phyloP scores from a whole-genome alignment of 2,329 filamentous ascomycete species.

The Aspergillus sp. region DNA sequence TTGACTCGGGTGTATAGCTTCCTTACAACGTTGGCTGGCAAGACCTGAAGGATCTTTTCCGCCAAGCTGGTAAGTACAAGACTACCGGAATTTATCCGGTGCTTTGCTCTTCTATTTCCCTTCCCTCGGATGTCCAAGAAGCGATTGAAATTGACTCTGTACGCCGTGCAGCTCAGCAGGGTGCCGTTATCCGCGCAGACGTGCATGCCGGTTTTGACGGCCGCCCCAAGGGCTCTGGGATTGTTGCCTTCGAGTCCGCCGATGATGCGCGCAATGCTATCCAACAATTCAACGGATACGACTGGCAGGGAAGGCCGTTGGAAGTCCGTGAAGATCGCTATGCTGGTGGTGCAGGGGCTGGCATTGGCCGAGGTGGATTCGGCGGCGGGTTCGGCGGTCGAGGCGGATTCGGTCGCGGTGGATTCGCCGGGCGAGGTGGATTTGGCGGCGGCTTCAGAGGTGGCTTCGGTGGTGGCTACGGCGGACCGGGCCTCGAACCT shows the following conservation, averaged over 20 bases:
- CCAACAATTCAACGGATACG: slow-evolving; percentile 94
- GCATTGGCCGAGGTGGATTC: slow-evolving; percentile 31
- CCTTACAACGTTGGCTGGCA: slow-evolving; percentile 98
- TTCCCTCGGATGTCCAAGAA: slow-evolving; percentile 5
- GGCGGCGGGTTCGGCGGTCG: slow-evolving; percentile 30
- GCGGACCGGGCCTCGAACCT: slow-evolving; percentile 36
- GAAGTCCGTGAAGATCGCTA: slow-evolving; percentile 96
- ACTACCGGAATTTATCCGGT: slow-evolving; percentile 8
- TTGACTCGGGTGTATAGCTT: slow-evolving; percentile 54
- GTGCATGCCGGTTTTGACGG: slow-evolving; percentile 88
- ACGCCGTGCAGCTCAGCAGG: slow-evolving; percentile 41
- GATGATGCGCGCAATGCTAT: slow-evolving; percentile 95
- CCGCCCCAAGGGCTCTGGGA: slow-evolving; percentile 90
- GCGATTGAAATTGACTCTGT: slow-evolving; percentile 20
- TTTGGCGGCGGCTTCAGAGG: slow-evolving; percentile 43
- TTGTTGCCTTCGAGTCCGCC: slow-evolving; percentile 89
- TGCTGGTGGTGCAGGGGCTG: slow-evolving; percentile 51
- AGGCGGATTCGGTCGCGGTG: slow-evolving; percentile 38
- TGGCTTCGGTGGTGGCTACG: slow-evolving; percentile 39
- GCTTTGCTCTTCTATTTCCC: slow-evolving; percentile 5
- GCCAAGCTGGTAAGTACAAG: slow-evolving; percentile 75
- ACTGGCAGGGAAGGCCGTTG: slow-evolving; percentile 88
- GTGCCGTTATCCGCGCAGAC: slow-evolving; percentile 84
- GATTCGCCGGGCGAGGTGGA: slow-evolving; percentile 43
- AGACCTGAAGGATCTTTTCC: slow-evolving; percentile 96